Conservation (phyloP, 2,329 filamentous ascomycete genomes). For the Orbilia javanica region DNA sequence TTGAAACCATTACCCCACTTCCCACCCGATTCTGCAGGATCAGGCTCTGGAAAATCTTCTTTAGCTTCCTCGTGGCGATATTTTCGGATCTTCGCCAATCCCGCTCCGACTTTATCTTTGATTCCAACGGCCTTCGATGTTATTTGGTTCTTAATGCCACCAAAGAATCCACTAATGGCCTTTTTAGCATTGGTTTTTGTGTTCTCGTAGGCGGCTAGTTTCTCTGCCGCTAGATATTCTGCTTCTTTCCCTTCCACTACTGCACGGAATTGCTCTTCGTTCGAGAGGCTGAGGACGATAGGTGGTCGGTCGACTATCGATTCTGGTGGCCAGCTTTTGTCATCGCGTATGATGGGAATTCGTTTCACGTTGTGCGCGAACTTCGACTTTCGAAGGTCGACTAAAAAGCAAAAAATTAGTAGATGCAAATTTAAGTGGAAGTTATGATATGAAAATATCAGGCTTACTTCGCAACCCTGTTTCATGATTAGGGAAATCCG, state of each 20-base stretch:
- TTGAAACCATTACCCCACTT: background rate
- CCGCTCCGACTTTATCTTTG: background rate
- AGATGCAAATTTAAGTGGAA: too few relatives aligned
- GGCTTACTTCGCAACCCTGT: background rate
- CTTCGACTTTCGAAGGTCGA: background rate
- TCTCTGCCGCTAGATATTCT: background rate
- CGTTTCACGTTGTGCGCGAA: background rate
- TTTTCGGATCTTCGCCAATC: background rate
- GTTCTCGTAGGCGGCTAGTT: background rate
- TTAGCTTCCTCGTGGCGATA: constrained; percentile 1
- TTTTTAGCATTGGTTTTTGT: background rate
- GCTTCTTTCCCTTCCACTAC: background rate
- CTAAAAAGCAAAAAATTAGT: too few relatives aligned
- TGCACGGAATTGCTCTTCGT: background rate
- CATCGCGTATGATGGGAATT: background rate
- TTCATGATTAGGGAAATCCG: background rate
- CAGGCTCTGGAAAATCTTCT: background rate
- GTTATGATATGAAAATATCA: background rate
- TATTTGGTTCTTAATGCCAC: background rate
- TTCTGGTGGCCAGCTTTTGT: background rate
- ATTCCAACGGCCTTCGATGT: background rate
- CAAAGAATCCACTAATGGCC: background rate
- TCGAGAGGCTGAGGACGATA: background rate
- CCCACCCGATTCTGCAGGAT: background rate
- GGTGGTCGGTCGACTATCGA: background rate